Percentiles rank a stretch among this genome's conserved stretches.
Evolutionary conservation across 2,329 filamentous ascomycete genomes (phyloP).

Genomic region (Monilinia aucupariae): DNA sequence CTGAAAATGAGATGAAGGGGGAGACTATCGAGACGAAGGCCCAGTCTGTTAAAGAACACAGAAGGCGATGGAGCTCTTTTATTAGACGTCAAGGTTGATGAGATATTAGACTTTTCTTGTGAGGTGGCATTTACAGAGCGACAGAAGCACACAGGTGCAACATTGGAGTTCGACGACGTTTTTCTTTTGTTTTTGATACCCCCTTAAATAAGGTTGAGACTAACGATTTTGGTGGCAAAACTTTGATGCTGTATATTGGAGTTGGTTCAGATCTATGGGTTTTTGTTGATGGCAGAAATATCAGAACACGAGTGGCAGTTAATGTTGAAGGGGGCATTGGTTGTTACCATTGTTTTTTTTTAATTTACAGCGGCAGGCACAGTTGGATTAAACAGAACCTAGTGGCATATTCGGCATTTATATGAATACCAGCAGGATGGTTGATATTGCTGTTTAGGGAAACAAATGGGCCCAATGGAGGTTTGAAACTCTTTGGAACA

Average conservation of each 20-base stretch:
- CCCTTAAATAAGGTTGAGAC: not conserved
- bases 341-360: not conserved
- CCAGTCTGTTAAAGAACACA: not conserved
- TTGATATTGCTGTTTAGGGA: not conserved
- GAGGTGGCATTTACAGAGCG: not conserved
- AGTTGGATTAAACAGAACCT: not conserved
- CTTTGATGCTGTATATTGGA: not conserved
- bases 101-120: not conserved
- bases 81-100: not conserved
- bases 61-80: conserved; percentile 8
- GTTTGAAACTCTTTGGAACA: not conserved
- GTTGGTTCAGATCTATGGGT: not conserved
- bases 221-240: not conserved
- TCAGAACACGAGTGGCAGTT: not conserved
- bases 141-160: not conserved
- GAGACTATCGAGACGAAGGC: not conserved
- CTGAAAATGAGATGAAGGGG: not conserved
- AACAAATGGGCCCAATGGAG: not conserved
- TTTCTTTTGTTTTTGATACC: conserved; percentile 13
- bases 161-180: not conserved
- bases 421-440: not conserved
- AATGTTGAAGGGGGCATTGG: not conserved
- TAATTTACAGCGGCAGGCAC: not conserved
- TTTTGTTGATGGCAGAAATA: not conserved
- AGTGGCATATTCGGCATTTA: not conserved